Base-by-base conservation (phyloP, 805 yeast species). In the Candida pseudoglaebosa region DNA sequence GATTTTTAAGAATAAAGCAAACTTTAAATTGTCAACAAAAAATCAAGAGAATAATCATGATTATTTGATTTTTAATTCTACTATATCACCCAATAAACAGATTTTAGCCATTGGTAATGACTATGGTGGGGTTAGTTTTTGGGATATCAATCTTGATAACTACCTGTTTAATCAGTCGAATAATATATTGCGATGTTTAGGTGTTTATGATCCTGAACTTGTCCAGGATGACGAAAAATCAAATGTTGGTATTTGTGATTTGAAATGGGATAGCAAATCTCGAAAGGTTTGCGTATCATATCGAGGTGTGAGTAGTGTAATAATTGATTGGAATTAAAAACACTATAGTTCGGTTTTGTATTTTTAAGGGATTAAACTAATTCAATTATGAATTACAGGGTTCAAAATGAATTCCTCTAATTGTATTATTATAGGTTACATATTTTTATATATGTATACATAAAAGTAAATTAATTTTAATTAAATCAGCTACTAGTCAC, bases 31-130 rank as follows among this genome's bases (percentile, higher is more conserved):
- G 22, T 39, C 44, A 3, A 50, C 42, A 13, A 47, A 39, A 16
- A 37, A 40, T 9, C 44, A 20, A 4, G 29, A 30, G 16, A 24
- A 37, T 5, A 24, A 28, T 10, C 28, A 31, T 3, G 77, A 71
- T 40, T 81, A 82, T 18, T 77, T 89, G 3, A 71, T 86, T 1
- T 67, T 80, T 39, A 62, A 65, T 14, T 78, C 80, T 2, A 57
- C 66, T 1, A 43, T 84, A 5, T 77, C 88, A 0, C 73, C 76
- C 0, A 67, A 76, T 50, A 56, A 57, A 32, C 53, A 61, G 9
- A 67, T 60, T 48, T 56, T 81, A 19, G 88, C 80, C 1, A 63
- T 83, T 2, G 95, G 87, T 1, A 85, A 82, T 29, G 74, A 77
- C 39, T 77, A 76, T 28, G 89, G 91, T 0, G 65, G 66, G 18